Percentiles rank a stretch among this genome's conserved stretches.
phyloP scores from a whole-genome alignment of 495 filamentous ascomycete species.

The Recurvomyces mirabilis region DNA sequence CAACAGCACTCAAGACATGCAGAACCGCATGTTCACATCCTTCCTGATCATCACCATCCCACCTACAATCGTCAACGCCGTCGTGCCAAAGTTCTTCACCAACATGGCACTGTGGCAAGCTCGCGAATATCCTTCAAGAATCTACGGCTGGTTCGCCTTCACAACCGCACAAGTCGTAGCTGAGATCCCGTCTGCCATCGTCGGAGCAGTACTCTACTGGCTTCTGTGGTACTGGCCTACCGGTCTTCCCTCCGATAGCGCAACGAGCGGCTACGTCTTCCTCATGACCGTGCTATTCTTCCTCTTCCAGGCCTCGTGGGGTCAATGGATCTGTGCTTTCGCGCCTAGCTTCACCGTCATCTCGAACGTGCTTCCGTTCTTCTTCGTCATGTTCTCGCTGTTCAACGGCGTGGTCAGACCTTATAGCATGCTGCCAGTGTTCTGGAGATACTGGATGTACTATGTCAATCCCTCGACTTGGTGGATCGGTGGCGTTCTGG shows the following conservation, averaged over 20 bases:
- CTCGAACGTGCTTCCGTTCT: slow-evolving; percentile 64
- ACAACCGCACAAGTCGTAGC: slow-evolving; percentile 61
- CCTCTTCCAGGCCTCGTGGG: slow-evolving; percentile 67
- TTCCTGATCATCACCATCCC: slow-evolving; percentile 70
- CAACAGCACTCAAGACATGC: slow-evolving; percentile 55
- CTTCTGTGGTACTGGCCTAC: slow-evolving; percentile 70
- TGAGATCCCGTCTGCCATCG: slow-evolving; percentile 62
- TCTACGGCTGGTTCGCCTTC: slow-evolving; percentile 80
- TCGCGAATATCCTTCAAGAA: slow-evolving; percentile 62
- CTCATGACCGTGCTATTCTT: slow-evolving; percentile 75
- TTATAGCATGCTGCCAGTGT: slow-evolving; percentile 27
- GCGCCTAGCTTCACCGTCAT: slow-evolving; percentile 73
- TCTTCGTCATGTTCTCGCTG: slow-evolving; percentile 64
- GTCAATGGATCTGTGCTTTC: slow-evolving; percentile 77
- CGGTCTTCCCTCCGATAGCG: slow-evolving; percentile 53
- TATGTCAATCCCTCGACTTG: slow-evolving; percentile 38
- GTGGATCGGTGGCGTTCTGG: slow-evolving; percentile 65
- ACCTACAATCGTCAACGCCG: slow-evolving; percentile 56
- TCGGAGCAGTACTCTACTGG: slow-evolving; percentile 58
- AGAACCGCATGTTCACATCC: slow-evolving; percentile 67
- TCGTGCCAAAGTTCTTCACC: slow-evolving; percentile 76
- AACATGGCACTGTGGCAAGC: slow-evolving; percentile 67
- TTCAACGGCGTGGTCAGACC: slow-evolving; percentile 62
- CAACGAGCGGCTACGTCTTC: slow-evolving; percentile 67
- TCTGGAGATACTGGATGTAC: slow-evolving; percentile 37